Conservation (phyloP, 805 yeast species). For the Blastobotrys mokoenaii region DNA sequence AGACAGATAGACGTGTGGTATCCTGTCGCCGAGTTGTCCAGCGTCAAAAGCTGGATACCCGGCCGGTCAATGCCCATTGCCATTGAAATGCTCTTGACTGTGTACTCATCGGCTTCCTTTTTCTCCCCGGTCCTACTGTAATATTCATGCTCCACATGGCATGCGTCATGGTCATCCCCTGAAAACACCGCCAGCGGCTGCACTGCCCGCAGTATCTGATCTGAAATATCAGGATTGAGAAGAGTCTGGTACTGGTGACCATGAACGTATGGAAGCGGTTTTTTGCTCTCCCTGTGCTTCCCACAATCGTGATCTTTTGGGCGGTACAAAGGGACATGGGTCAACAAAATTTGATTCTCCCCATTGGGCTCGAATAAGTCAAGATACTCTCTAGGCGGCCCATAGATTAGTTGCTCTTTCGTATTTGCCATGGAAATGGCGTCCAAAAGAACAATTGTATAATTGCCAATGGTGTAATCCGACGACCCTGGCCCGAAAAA, state of each 20-base stretch:
- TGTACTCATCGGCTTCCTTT: conserved; percentile 54
- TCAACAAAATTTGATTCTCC: conserved; percentile 46
- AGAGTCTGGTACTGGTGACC: conserved; percentile 91
- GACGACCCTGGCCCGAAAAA: conserved; percentile 66
- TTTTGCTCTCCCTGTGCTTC: conserved; percentile 58
- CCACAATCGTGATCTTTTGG: conserved; percentile 62
- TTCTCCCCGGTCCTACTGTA: conserved; percentile 11
- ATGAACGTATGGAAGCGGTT: conserved; percentile 54
- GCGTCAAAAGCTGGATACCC: conserved; percentile 74
- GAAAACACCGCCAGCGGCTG: conserved; percentile 67
- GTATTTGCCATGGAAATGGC: conserved; percentile 72
- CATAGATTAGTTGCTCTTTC: conserved; percentile 35
- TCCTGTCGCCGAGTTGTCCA: conserved; percentile 26
- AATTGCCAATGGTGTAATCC: conserved; percentile 52
- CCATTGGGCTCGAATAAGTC: conserved; percentile 18
- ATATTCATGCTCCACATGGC: conserved; percentile 58
- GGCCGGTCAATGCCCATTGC: conserved; percentile 85
- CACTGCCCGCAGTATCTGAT: conserved; percentile 47
- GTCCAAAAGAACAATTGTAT: conserved; percentile 69
- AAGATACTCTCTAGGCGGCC: conserved; percentile 46
- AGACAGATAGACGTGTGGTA: conserved; percentile 25
- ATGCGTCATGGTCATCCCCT: conserved; percentile 97
- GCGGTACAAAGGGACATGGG: conserved; percentile 85
- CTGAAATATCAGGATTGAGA: conserved; percentile 52
- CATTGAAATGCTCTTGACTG: conserved; percentile 86